Conservation (phyloP, 2,329 filamentous ascomycete genomes). For the Ophiocordyceps unilateralis region DNA sequence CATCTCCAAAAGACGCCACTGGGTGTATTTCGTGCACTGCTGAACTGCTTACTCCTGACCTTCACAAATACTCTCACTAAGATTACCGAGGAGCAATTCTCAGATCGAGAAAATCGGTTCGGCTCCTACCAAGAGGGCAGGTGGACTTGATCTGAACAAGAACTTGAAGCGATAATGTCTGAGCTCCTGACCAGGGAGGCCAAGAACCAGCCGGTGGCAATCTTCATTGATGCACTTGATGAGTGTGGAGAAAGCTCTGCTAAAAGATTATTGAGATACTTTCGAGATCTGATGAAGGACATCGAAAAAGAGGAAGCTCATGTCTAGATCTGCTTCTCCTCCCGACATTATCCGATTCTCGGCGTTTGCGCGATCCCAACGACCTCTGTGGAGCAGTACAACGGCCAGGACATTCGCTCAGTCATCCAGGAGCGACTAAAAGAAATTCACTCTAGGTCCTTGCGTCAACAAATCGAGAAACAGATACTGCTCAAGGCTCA, state of each 20-base stretch:
- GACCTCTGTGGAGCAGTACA: background rate
- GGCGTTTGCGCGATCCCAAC: background rate
- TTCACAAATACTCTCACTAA: background rate
- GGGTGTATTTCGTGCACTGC: background rate
- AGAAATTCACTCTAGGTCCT: background rate
- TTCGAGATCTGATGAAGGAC: background rate
- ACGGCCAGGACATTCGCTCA: background rate
- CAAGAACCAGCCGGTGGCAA: background rate
- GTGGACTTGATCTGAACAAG: background rate
- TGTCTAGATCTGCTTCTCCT: background rate
- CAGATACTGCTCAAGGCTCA: background rate
- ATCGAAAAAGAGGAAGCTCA: background rate
- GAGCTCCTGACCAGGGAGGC: background rate
- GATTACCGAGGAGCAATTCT: background rate
- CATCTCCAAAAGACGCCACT: background rate
- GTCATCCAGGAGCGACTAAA: background rate
- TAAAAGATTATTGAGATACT: background rate
- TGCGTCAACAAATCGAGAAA: background rate
- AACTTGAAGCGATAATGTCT: background rate
- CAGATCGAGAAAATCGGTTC: background rate
- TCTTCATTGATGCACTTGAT: background rate
- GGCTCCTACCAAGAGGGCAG: background rate
- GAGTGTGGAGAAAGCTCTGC: background rate
- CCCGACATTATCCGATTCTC: background rate
- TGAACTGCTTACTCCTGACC: background rate